Evolutionary conservation across 1,284 basidiomycete species (phyloP), one percentile per base, ranked within the genome.

Genomic region (Puccinia horiana): DNA sequence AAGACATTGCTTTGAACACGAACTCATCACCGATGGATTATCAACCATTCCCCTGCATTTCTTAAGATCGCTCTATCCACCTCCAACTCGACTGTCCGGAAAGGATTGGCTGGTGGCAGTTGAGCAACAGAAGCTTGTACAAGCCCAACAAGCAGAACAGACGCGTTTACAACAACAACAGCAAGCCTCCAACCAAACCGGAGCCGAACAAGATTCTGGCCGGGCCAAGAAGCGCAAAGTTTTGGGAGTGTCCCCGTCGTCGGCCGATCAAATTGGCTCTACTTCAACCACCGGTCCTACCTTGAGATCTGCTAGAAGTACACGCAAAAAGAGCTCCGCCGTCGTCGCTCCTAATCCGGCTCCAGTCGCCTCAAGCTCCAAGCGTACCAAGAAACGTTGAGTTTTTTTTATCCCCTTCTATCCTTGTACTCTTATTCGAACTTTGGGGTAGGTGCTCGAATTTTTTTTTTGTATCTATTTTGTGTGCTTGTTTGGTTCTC

Each of bases 1-100:
- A 35, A 37, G 81, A 49, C 49, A 70, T 26, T 70, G 47, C n/a
- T 82, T 82, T 76, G 81, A 82, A 63, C 81, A 82, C 69, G 81
- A 82, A 56, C 42, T 82, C 26, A 70, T 67, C 23, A 82, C 81
- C 9, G 81, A 82, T 63, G 61, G 63, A 26, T 29, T 82, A 23
- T 82, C 81, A 40, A 76, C 67, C 8, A 67, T 82, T 12, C 81
- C 81, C 16, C 52, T 82, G 23, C 81, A 82, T 70, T 82, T 82
- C 58, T 52, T 82, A 61, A 49, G 81, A 32, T 82, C 81, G 40
- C 74, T 82, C n/a, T 76, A 44, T 63, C 73, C 73, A 76, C 73
- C 81, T 63, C 37, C 44, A 26, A 82, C 61, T 65, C 56, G 73
- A 49, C 56, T 82, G 12, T 37, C 47, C 2, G 76, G 76, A 11